Base-by-base conservation (phyloP, 441 rosid species). In the Arabidopsis lyrata region DNA sequence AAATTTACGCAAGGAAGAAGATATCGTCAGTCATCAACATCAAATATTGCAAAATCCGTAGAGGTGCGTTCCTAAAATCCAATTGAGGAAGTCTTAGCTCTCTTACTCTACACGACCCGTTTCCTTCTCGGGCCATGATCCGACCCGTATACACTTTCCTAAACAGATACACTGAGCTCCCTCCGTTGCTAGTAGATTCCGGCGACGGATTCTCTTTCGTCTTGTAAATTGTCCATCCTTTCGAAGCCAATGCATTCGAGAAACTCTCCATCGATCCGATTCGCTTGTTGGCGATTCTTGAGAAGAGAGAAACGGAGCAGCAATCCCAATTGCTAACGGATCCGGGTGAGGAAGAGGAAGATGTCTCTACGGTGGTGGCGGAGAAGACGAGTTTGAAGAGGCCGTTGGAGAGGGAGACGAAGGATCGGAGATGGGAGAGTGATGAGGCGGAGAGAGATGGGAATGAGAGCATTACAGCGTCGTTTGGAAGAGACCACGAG, bases 151-250 rank as follows among this genome's bases (percentile, higher is more conserved):
- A 88, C 70, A 85, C 84, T 83, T 87, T 88, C 83, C 88, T 86
- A 44, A 88, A 88, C 81, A 88, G 73, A 76, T 84, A 84, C 48
- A 78, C 86, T 5, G 82, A 74, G 36, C 67, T 81, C 45, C 68
- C 56, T 13, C 66, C 45, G 27, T 39, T 15, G 16, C 34, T 16
- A 2, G 14, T 35, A 2, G 83, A 68, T 58, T 47, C 77, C 58
- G 69, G 29, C 45, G 80, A 72, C 20, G 79, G 67, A 61, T 68
- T 77, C 38, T 72, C 78, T 78, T 84, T 77, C 58, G 91, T 81
- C 80, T 77, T 85, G 84, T 81, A 88, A n/a, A 88, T 74, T 66
- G 90, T 79, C 94, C 94, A 87, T 31, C 90, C 91, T 18, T 76
- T 76, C 3, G 91, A 88, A 12, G 94, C 86, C 68, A 88, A 76